Conservation (phyloP, 495 filamentous ascomycete species). For the Glutinoglossum americanum region DNA sequence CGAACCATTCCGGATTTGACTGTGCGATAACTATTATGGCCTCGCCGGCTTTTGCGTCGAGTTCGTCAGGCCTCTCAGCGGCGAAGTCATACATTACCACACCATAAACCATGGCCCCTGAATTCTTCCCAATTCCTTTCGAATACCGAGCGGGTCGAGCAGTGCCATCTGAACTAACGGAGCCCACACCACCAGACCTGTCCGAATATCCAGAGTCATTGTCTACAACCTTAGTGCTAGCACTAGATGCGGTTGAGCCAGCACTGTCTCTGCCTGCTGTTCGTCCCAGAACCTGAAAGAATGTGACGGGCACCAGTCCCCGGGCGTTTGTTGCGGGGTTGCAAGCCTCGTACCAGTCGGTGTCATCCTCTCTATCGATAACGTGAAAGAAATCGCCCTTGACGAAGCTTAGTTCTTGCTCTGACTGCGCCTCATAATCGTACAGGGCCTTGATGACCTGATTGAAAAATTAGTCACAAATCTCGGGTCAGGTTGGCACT, state of each 20-base stretch:
- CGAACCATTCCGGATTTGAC: conserved; percentile 99
- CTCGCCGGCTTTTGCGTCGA: conserved; percentile 87
- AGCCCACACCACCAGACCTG: conserved; percentile 15
- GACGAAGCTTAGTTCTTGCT: conserved; percentile 69
- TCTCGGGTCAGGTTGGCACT: background rate
- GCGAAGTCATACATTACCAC: conserved; percentile 94
- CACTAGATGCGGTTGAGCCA: conserved; percentile 45
- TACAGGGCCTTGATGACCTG: conserved; percentile 95
- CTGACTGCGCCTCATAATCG: conserved; percentile 59
- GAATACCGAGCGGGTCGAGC: conserved; percentile 12
- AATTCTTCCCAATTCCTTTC: conserved; percentile 36
- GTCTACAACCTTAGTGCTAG: conserved; percentile 30
- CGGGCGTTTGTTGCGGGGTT: conserved; percentile 78
- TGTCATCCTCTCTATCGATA: conserved; percentile 84
- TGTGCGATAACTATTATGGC: conserved; percentile 96
- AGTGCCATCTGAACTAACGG: background rate
- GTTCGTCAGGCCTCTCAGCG: conserved; percentile 81
- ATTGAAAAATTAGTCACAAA: background rate
- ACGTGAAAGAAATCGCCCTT: conserved; percentile 98
- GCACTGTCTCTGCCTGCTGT: conserved; percentile 61
- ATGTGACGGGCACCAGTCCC: conserved; percentile 79
- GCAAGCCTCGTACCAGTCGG: conserved; percentile 95
- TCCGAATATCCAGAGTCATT: conserved; percentile 75
- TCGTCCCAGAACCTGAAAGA: conserved; percentile 80
- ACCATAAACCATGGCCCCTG: conserved; percentile 82